phyloP scores from a whole-genome alignment of 495 filamentous ascomycete genomes.

The Mycothermus thermophilus region DNA sequence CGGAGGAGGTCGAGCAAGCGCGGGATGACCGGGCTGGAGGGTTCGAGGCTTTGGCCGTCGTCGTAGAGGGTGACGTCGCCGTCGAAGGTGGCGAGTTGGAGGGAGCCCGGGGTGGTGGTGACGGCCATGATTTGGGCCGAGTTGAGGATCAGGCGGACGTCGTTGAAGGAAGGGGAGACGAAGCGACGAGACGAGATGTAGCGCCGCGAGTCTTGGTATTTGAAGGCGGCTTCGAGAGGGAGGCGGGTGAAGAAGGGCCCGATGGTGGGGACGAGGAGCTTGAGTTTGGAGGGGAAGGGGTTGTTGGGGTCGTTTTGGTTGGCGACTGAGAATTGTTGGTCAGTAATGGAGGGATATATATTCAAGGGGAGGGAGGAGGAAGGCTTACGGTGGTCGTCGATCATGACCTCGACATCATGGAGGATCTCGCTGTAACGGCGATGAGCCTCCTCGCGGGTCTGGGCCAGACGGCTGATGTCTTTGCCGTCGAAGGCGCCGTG shows the following conservation, averaged over 20 bases:
- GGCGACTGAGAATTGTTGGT: slow-evolving; percentile 38
- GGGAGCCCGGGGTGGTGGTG: slow-evolving; percentile 45
- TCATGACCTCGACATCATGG: slow-evolving; percentile 78
- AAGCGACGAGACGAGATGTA: slow-evolving; percentile 86
- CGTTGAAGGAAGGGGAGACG: slow-evolving; percentile 95
- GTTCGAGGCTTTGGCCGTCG: slow-evolving; percentile 66
- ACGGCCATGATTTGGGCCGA: slow-evolving; percentile 86
- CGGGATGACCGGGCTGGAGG: slow-evolving; percentile 61
- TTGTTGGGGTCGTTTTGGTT: slow-evolving; percentile 46
- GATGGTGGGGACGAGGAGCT: slow-evolving; percentile 78
- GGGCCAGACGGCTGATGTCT: slow-evolving; percentile 38
- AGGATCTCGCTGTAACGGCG: slow-evolving; percentile 89
- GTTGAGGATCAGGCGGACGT: slow-evolving; percentile 84
- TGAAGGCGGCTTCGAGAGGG: slow-evolving; percentile 75
- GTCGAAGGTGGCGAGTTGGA: slow-evolving; percentile 87
- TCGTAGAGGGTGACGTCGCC: slow-evolving; percentile 96
- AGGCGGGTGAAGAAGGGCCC: slow-evolving; percentile 86
- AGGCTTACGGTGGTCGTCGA: slow-evolving; percentile 75
- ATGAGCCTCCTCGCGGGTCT: slow-evolving; percentile 54
- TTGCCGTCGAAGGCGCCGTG: slow-evolving; percentile 57
- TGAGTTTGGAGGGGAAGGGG: slow-evolving; percentile 71
- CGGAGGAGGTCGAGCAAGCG: slow-evolving; percentile 52
- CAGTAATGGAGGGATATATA: not conserved
- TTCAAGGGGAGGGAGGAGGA: not conserved
- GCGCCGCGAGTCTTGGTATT: slow-evolving; percentile 69